These are phyloP conservation scores for Sugiyamaella novakii DNA, from an alignment of 1,139 yeast genomes.

Conservation along the genomic window DNA sequence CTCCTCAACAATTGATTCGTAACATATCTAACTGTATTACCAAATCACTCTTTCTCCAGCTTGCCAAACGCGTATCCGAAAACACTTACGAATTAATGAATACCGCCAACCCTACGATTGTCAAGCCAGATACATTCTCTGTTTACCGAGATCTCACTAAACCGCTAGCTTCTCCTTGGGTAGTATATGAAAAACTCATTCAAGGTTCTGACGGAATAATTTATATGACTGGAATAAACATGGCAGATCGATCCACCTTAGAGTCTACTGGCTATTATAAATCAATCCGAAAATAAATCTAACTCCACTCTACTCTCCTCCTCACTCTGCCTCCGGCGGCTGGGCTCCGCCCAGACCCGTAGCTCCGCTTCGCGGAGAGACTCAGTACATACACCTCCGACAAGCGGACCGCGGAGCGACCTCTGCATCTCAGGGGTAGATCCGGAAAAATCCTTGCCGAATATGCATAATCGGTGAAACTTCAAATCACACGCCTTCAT, in stretches of 20 bases:
- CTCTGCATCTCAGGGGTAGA: conserved; percentile 3
- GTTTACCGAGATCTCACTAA: conserved; percentile 17
- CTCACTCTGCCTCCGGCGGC: conserved; percentile 19
- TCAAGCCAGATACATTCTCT: conserved; percentile 17
- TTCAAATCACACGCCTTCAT: too few species aligned
- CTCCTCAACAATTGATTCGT: conserved; percentile 11
- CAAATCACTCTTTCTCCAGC: conserved; percentile 27
- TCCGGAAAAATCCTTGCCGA: neutral
- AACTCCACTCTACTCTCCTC: too few species aligned
- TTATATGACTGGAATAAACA: conserved; percentile 18
- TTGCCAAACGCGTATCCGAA: conserved; percentile 21
- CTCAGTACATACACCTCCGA: too few species aligned
- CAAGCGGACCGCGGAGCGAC: conserved; percentile 1
- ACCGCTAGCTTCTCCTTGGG: conserved; percentile 18
- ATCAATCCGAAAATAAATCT: conserved; percentile 8
- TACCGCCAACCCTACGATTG: neutral
- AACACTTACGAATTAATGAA: conserved; percentile 12
- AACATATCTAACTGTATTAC: conserved; percentile 24
- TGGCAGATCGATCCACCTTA: conserved; percentile 13
- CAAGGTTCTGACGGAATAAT: conserved; percentile 19
- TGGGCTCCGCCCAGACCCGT: conserved; percentile 19
- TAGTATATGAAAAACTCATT: conserved; percentile 18
- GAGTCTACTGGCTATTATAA: conserved; percentile 19
- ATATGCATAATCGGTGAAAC: too few species aligned
- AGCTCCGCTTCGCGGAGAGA: neutral